Evolutionary conservation across 805 yeast genomes (phyloP), one percentile per base, ranked within the genome.

Genomic region (Candida ovalis): DNA sequence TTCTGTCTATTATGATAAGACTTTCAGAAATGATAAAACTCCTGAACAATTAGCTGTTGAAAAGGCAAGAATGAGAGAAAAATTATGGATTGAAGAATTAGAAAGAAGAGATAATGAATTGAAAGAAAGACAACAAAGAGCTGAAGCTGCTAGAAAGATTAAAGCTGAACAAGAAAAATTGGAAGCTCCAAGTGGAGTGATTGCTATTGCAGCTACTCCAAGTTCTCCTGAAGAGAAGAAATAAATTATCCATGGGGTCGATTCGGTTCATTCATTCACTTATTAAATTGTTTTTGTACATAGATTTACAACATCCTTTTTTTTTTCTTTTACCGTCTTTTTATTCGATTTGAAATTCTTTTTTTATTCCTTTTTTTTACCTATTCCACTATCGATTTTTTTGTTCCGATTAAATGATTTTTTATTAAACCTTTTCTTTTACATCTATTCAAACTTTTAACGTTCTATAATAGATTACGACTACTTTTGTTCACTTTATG

Each of bases 31-130:
- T 3, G 73, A 75, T 44, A 73, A 71, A 55, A 62, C 81, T 6
- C 77, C 77, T 45, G 92, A 88, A 56, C 92, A 86, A 28, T 63
- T 73, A 53, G 72, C 87, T 56, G 71, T 80, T 46, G 86, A 83
- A 58, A 86, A 88, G 78, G 96, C 97, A 38, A 85, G 85, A 66
- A 69, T 80, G 62, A 83, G 97, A 73, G 96, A 91, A 63, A 74
- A 71, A 59, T 63, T 91, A 55, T 91, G 97, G 97, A 85, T 90
- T 52, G 88, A 86, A 62, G 95, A 86, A 61, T 75, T 90, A 60
- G 97, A 90, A 63, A 79, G 96, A 70, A 79, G 96, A 66, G 97
- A 90, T 64, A 76, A 67, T 13, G 86, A 82, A 48, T 80, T 83
- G 48, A 82, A 85, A 62, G 80, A 75, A 51, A 75, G 96, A 59